Evolutionary conservation across 1,139 yeast species (phyloP).

Genomic region (Yamadazyma diospyri): DNA sequence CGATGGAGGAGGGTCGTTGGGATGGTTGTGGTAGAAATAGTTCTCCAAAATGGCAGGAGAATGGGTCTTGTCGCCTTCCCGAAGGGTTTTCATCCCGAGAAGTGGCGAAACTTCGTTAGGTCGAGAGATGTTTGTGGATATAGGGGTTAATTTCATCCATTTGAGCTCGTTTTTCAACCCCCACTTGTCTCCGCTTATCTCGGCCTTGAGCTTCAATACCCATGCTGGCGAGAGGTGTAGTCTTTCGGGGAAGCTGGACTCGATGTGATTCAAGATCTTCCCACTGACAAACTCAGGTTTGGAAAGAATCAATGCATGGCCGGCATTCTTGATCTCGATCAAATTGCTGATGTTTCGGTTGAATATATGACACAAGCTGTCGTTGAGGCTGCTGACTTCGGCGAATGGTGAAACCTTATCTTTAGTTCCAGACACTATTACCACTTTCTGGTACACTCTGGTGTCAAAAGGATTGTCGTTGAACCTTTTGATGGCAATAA

Average conservation of each 20-base stretch:
- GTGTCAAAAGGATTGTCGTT: slow-evolving; percentile 31
- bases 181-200: slow-evolving; percentile 70
- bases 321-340: slow-evolving; percentile 50
- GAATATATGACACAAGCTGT: slow-evolving; percentile 23
- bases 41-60: slow-evolving; percentile 56
- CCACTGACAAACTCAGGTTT: slow-evolving; percentile 69
- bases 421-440: slow-evolving; percentile 54
- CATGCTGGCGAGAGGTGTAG: slow-evolving; percentile 56
- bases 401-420: slow-evolving; percentile 55
- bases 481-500: slow-evolving; percentile 33
- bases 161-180: slow-evolving; percentile 71
- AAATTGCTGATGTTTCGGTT: slow-evolving; percentile 28
- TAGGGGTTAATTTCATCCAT: slow-evolving; percentile 58
- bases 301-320: slow-evolving; percentile 63
- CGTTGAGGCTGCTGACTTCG: slow-evolving; percentile 24
- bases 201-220: slow-evolving; percentile 61
- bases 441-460: slow-evolving; percentile 37
- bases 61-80: slow-evolving; percentile 61
- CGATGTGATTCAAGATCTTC: slow-evolving; percentile 55
- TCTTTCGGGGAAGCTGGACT: slow-evolving; percentile 44
- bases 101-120: slow-evolving; percentile 44
- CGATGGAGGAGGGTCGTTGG: slow-evolving; percentile 4
- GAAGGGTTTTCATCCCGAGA: slow-evolving; percentile 71
- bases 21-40: slow-evolving; percentile 33
- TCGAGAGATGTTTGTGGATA: slow-evolving; percentile 40